Evolutionary conservation across 2,329 filamentous ascomycete genomes (phyloP).

Genomic region (Lecanicillium sp.): DNA sequence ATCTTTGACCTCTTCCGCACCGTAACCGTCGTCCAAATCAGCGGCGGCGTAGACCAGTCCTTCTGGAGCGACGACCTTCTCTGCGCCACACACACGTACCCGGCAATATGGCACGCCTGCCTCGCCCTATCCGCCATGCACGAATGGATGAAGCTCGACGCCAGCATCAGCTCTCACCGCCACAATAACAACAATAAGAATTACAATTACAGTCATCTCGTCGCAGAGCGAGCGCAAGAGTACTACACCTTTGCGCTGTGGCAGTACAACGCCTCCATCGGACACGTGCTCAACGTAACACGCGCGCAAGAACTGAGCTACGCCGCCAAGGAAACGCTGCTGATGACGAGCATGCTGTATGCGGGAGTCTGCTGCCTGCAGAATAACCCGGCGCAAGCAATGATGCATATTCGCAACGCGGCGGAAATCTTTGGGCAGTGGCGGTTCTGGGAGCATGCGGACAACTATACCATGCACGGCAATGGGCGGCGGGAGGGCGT

Average conservation of each 20-base stretch:
- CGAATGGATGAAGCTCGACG: background rate
- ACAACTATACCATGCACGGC: background rate
- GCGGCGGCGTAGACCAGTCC: background rate
- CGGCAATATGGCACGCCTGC: constrained; percentile 2
- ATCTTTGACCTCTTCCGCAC: constrained; percentile 4
- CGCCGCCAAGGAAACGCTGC: constrained; percentile 9
- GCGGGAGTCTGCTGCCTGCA: constrained; percentile 10
- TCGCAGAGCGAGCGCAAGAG: background rate
- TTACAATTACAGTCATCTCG: background rate
- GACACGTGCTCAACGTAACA: constrained; percentile 7
- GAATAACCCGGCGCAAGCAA: constrained; percentile 9
- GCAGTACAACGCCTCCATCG: constrained; percentile 11
- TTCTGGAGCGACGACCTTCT: constrained; percentile 1
- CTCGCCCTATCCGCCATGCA: background rate
- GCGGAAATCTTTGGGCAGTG: constrained; percentile 10
- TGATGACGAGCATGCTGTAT: constrained; percentile 10
- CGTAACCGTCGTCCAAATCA: background rate
- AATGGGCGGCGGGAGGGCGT: constrained; percentile 1
- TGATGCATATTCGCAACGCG: constrained; percentile 8
- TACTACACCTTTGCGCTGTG: constrained; percentile 8
- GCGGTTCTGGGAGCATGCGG: constrained; percentile 8
- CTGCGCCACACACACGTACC: constrained; percentile 1
- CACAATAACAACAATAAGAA: too few relatives aligned
- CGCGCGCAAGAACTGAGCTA: background rate
- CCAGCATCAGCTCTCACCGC: too few relatives aligned